Conservation (phyloP, 306 rosid species). For the Glycine latifolia region DNA sequence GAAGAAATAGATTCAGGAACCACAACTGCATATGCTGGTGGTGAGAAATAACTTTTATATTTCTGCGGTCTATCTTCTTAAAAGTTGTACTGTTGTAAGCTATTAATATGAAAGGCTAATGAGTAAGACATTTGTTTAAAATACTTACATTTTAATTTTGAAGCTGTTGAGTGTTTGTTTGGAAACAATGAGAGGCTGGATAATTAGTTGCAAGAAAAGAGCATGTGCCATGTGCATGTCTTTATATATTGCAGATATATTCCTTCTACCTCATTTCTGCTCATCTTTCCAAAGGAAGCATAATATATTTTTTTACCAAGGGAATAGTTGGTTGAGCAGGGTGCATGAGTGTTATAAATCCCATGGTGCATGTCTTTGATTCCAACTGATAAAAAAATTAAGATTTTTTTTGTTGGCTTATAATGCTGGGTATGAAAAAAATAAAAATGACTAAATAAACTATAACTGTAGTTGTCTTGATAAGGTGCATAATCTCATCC, state of each 20-base stretch:
- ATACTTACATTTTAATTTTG: slow-evolving; percentile 24
- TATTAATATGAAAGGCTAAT: slow-evolving; percentile 20
- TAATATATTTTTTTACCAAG: neutral
- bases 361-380: too few relatives aligned
- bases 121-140: slow-evolving; percentile 23
- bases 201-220: slow-evolving; percentile 25
- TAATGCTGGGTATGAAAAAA: slow-evolving; percentile 9
- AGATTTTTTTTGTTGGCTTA: slow-evolving; percentile 6
- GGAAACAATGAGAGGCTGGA: slow-evolving; percentile 18
- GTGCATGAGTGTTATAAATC: too few relatives aligned
- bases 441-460: neutral
- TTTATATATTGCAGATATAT: slow-evolving; percentile 23
- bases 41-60: slow-evolving; percentile 61
- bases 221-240: slow-evolving; percentile 3
- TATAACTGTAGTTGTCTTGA: slow-evolving; percentile 38
- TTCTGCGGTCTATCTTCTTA: slow-evolving; percentile 38
- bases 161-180: slow-evolving; percentile 34
- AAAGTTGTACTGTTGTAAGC: slow-evolving; percentile 12
- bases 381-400: neutral
- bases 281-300: slow-evolving; percentile 37
- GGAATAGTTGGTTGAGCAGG: too few relatives aligned
- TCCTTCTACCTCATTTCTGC: slow-evolving; percentile 15
- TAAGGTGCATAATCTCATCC: slow-evolving; percentile 42
- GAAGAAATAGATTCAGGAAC: slow-evolving; percentile 84
- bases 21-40: slow-evolving; percentile 55